Percentiles rank a stretch among this genome's conserved stretches.
Conservation (phyloP, 2,329 filamentous ascomycete genomes). For the Diplodia sapinea region DNA sequence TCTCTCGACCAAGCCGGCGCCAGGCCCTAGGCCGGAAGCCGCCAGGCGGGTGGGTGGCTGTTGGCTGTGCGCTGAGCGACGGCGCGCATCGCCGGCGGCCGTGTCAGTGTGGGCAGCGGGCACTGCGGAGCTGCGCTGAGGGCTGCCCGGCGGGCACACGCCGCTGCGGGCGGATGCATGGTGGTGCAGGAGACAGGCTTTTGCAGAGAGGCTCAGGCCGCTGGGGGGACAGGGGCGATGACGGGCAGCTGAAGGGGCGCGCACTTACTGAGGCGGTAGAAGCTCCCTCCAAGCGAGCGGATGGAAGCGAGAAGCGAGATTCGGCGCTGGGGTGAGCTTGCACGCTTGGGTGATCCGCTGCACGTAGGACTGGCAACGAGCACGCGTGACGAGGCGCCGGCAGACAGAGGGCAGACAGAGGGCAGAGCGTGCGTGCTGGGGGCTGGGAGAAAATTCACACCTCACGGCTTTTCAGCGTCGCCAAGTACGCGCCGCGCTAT, state of each 20-base stretch:
- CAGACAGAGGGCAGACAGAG: conserved; percentile 1
- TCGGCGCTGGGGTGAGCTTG: conserved; percentile 1
- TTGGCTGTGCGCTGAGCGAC: conserved; percentile 25
- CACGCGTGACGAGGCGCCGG: too few relatives aligned
- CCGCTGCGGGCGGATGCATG: conserved; percentile 17
- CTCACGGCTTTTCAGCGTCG: conserved; percentile 17
- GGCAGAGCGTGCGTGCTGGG: neutral
- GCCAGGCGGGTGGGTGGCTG: conserved; percentile 23
- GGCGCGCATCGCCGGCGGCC: conserved; percentile 18
- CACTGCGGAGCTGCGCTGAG: neutral
- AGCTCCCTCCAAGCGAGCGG: conserved; percentile 17
- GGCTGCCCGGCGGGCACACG: conserved; percentile 1
- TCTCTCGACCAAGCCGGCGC: conserved; percentile 1
- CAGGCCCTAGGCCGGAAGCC: conserved; percentile 15
- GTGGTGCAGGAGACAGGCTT: neutral
- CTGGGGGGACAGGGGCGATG: conserved; percentile 17
- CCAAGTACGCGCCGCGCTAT: conserved; percentile 20
- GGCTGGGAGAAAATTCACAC: conserved; percentile 25
- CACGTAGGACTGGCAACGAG: neutral
- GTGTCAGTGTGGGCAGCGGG: neutral
- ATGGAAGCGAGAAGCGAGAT: conserved; percentile 11
- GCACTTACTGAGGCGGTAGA: conserved; percentile 20
- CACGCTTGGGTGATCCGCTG: conserved; percentile 22
- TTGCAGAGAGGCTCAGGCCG: conserved; percentile 13
- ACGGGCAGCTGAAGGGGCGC: conserved; percentile 26